Conservation (phyloP, 768 basidiomycete species). For the Dendrothele bispora region DNA sequence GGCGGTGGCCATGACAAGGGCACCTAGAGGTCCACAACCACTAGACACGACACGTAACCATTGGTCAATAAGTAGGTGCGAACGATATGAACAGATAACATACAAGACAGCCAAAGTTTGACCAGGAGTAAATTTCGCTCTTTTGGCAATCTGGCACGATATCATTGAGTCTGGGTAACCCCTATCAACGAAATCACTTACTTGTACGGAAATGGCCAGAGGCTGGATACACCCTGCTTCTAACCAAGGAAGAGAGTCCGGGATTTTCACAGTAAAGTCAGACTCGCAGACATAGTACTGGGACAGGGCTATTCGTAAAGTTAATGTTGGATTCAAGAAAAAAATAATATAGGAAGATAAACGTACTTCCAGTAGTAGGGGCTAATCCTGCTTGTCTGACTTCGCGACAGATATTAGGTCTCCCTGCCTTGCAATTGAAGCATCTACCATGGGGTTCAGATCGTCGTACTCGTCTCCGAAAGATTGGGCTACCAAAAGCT, state of each 20-base stretch:
- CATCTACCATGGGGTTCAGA: slow-evolving; percentile 7
- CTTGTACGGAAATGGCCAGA: slow-evolving; percentile 16
- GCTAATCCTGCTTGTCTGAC: slow-evolving; percentile 12
- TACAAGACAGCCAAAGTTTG: slow-evolving; percentile 19
- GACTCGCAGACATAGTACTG: slow-evolving; percentile 17
- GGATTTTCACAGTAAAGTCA: slow-evolving; percentile 15
- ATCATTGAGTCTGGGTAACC: no score
- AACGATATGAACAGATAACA: slow-evolving; percentile 2
- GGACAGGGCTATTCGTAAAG: slow-evolving; percentile 7
- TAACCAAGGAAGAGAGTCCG: slow-evolving; percentile 16
- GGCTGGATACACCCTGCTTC: slow-evolving; percentile 20
- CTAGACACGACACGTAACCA: slow-evolving; percentile 1
- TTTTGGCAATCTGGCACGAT: slow-evolving; percentile 11
- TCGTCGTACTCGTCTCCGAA: neutral
- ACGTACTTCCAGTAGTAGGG: slow-evolving; percentile 16
- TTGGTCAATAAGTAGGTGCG: neutral
- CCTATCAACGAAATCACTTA: no score
- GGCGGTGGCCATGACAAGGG: slow-evolving; percentile 15
- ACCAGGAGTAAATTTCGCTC: slow-evolving; percentile 13
- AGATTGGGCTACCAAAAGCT: neutral
- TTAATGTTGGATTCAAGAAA: neutral
- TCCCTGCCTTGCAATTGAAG: slow-evolving; percentile 17
- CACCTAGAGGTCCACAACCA: slow-evolving; percentile 18
- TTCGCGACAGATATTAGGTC: slow-evolving; percentile 14
- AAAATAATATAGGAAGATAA: neutral